These are phyloP conservation scores for Mycena capillaripes DNA, from an alignment of 768 basidiomycete genomes.

Conservation along the genomic window DNA sequence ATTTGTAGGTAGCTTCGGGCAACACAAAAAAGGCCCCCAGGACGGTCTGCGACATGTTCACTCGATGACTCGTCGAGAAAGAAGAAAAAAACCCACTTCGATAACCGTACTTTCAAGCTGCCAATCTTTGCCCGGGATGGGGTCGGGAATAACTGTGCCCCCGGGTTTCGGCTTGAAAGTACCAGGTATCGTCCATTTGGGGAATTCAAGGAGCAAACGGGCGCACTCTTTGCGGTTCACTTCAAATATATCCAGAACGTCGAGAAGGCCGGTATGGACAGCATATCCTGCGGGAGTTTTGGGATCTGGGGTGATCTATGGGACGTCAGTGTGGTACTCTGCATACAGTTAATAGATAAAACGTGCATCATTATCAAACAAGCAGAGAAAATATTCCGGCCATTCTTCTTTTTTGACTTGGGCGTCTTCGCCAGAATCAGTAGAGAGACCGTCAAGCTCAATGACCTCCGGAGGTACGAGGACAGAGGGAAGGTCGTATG, in stretches of 20 bases:
- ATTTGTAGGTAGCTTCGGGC: constrained; percentile 82
- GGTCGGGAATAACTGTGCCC: constrained; percentile 64
- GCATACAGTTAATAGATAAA: neutral
- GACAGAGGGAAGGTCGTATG: constrained; percentile 82
- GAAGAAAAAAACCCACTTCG: constrained; percentile 66
- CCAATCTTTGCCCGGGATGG: constrained; percentile 79
- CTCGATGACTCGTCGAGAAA: constrained; percentile 2
- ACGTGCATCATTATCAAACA: constrained; percentile 74
- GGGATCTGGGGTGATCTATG: constrained; percentile 83
- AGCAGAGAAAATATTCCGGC: constrained; percentile 76
- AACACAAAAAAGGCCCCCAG: constrained; percentile 82
- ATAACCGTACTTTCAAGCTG: constrained; percentile 91
- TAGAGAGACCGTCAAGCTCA: constrained; percentile 79
- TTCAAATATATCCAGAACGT: constrained; percentile 91
- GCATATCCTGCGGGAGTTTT: constrained; percentile 83
- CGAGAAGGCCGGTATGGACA: constrained; percentile 79
- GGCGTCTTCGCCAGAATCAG: constrained; percentile 78
- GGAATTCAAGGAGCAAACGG: constrained; percentile 85
- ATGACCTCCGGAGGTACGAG: constrained; percentile 91
- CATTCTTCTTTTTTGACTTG: constrained; percentile 87
- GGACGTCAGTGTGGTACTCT: constrained; percentile 5
- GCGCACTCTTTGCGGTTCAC: constrained; percentile 97
- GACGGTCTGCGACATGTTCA: constrained; percentile 63
- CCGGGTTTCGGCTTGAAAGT: constrained; percentile 88
- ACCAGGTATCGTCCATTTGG: constrained; percentile 85